A percentile compares a stretch with the other conserved stretches of the same genome.
These are phyloP conservation scores for Linanthus parryae DNA, from an alignment of 148 eudicot species.

Conservation along the genomic window DNA sequence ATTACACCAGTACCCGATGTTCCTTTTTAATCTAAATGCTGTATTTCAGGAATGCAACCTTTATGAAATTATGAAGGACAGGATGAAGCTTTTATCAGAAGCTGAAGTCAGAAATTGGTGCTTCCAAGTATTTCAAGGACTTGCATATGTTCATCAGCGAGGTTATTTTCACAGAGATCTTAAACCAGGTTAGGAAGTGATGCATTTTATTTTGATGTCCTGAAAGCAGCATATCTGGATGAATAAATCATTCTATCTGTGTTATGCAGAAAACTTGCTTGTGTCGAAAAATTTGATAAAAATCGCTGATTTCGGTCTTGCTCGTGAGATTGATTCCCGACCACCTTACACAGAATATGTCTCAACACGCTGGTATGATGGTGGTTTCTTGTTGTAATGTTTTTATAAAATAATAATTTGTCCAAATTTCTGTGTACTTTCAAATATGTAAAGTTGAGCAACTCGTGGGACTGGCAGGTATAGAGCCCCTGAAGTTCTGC, in stretches of 20 bases:
- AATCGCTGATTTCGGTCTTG: constrained; percentile 97
- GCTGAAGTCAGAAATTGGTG: constrained; percentile 87
- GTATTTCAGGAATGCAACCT: constrained; percentile 65
- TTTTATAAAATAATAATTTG: not conserved
- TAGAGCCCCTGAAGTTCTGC: constrained; percentile 97
- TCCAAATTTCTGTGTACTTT: not conserved
- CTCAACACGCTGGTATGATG: constrained; percentile 74
- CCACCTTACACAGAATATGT: constrained; percentile 95
- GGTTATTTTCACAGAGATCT: constrained; percentile 97
- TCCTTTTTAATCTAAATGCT: constrained; percentile 1
- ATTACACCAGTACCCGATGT: not conserved
- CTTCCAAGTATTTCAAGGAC: constrained; percentile 96
- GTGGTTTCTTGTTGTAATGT: not conserved
- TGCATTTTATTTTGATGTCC: not conserved
- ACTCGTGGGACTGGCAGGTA: constrained; percentile 49
- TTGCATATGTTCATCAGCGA: constrained; percentile 88
- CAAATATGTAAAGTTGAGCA: not conserved
- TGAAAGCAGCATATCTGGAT: not conserved
- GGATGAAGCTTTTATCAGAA: constrained; percentile 64
- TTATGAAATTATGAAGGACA: constrained; percentile 80
- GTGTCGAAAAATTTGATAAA: constrained; percentile 69
- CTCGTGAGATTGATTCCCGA: constrained; percentile 69
- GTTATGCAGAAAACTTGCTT: constrained; percentile 63
- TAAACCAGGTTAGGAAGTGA: constrained; percentile 64
- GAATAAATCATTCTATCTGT: not conserved